phyloP scores from a whole-genome alignment of 1,284 basidiomycete genomes.

The Malassezia caprae region DNA sequence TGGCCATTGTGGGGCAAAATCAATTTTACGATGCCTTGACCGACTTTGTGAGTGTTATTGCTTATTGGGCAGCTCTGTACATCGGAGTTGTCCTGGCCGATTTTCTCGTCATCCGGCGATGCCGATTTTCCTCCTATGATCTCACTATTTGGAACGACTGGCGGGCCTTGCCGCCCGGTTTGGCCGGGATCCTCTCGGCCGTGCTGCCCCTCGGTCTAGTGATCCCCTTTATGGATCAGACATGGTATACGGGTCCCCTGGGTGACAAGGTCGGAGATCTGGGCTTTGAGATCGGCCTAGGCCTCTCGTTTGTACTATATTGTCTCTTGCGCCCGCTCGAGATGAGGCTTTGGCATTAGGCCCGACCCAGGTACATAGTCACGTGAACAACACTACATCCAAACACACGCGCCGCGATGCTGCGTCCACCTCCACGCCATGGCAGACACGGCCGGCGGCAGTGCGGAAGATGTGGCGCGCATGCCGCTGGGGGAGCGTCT shows the following conservation, averaged over 20 bases:
- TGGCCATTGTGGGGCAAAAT: constrained; percentile 58
- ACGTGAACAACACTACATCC: constrained; percentile 9
- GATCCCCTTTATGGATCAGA: constrained; percentile 45
- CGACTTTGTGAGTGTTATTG: constrained; percentile 55
- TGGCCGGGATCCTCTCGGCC: constrained; percentile 50
- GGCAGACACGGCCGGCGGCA: constrained; percentile 4
- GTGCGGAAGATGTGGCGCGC: constrained; percentile 69
- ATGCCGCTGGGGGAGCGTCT: constrained; percentile 74
- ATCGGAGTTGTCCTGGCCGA: constrained; percentile 57
- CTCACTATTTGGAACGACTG: constrained; percentile 56
- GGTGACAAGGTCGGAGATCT: constrained; percentile 44
- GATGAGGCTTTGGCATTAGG: constrained; percentile 19
- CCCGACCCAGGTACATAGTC: neutral
- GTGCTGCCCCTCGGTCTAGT: constrained; percentile 36
- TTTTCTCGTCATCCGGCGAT: constrained; percentile 55
- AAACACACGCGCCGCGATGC: constrained; percentile 1
- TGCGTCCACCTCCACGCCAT: constrained; percentile 1
- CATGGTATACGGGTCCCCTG: constrained; percentile 40
- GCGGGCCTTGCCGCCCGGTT: constrained; percentile 54
- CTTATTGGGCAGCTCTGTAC: constrained; percentile 61
- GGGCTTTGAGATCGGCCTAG: constrained; percentile 48
- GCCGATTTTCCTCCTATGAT: constrained; percentile 54
- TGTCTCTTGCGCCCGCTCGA: constrained; percentile 40
- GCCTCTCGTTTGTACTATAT: constrained; percentile 38
- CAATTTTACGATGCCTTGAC: constrained; percentile 57